Evolutionary conservation across 257 asterid genomes (phyloP), one percentile per base, ranked within the genome.

Genomic region (Lycium ferocissimum): DNA sequence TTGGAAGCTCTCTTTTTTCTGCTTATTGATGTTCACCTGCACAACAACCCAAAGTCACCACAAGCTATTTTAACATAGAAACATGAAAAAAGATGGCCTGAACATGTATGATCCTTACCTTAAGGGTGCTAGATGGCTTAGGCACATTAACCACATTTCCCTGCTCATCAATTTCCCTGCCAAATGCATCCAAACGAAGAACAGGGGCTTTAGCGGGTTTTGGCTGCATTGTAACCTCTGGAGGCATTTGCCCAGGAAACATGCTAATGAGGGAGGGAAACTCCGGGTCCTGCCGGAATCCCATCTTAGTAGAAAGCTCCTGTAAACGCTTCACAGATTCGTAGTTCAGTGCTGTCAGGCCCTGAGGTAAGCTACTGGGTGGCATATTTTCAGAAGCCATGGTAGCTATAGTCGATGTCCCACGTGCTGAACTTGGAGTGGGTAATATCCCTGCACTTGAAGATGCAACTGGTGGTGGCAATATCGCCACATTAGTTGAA

Each of bases 1-100:
- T 90, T 93, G 98, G 89, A 97, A 97, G n/a, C 95, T 95, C 0
- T 97, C 99, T 71, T 97, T 95, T 87, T 94, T 97, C 90, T 95
- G 96, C 92, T 97, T 95, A 90, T 97, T 97, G 85, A 95, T 97
- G 90, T 97, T 97, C 49, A 97, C 99, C 99, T 95, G 85, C 47
- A 88, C 10, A 75, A 65, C 71, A 65, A 65, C 71, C 43, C 71
- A 26, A 65, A 65, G 71, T 11, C 71, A 65, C 43, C 71, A 65
- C 43, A 65, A 65, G 71, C 71, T 3, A 26, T 26, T 63, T 65
- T 2, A 65, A 65, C 11, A 26, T 26, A 22, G 18, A 26, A 65
- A 65, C 71, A 11, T 65, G 71, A 65, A 65, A 65, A 63, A 9
- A 65, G 43, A 65, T 5, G 40, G 11, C n/a, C 1, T 70, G 79